Base-by-base conservation (phyloP, 768 basidiomycete genomes). In the Boletus pseudopeckii region DNA sequence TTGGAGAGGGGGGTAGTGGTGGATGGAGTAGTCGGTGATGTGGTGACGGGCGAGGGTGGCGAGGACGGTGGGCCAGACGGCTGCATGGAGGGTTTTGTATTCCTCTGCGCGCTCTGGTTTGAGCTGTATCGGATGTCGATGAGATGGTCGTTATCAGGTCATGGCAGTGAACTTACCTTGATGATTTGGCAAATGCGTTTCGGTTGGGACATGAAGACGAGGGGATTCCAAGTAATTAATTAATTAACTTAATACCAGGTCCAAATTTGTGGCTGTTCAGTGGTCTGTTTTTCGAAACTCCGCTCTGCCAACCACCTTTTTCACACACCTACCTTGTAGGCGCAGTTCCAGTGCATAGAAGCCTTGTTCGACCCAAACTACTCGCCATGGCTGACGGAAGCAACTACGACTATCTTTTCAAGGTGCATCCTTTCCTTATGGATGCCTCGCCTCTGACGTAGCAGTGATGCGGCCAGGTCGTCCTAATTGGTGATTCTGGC, bases 401-500 rank as follows among this genome's bases (percentile, higher is more conserved):
- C 78, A 94, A 93, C 81, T 98, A 97, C 77, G 96, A 98, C 72
- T 98, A 89, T 79, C 86, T 99, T 63, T 98, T 98, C 87, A 98
- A 99, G 84, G 96, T 95, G 48, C 14, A 51, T 47, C 13, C 8
- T 18, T 17, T 8, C 17, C n/a, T 5, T 4, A 15, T 40, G 7
- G 3, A 1, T 3, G 10, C 20, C 34, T 5, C 7, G 10, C 15
- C 22, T 3, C 38, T 48, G 13, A 48, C 41, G n/a, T 11, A 15
- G 2, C 42, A 24, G n/a, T 36, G 48, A 38, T 56, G 10, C 14
- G n/a, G 8, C 37, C 56, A 98, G 96, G 92, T 98, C 64, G 96
- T 99, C 64, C 84, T 99, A 61, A 98, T 98, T 77, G 96, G 96
- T 70, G 96, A 99, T 75, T 97, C 94, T 58, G 96, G 96, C 58